phyloP scores from a whole-genome alignment of 2,329 filamentous ascomycete genomes.

The Penicillium sclerotiorum region DNA sequence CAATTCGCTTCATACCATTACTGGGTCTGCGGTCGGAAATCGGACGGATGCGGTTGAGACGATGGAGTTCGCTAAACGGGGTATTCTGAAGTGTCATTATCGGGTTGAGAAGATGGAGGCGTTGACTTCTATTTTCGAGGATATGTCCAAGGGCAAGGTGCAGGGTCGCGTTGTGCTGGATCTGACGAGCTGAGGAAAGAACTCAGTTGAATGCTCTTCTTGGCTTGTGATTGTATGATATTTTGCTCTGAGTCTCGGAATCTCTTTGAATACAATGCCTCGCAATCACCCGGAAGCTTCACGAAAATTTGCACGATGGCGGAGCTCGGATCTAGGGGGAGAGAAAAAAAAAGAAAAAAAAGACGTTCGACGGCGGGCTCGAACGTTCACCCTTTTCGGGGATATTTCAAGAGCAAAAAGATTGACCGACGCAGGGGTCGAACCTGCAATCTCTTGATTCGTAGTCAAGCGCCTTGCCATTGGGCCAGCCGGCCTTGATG shows the following conservation, averaged over 20 bases:
- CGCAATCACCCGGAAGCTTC: too few species aligned
- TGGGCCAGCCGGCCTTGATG: conserved; percentile 43
- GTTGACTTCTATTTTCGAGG: conserved; percentile 48
- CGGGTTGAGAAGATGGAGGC: conserved; percentile 51
- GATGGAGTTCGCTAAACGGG: conserved; percentile 50
- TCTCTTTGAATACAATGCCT: too few species aligned
- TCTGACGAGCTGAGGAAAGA: conserved; percentile 25
- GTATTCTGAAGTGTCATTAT: conserved; percentile 49
- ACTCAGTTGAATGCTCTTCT: not conserved
- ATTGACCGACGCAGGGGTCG: conserved; percentile 45
- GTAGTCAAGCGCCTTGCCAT: conserved; percentile 57
- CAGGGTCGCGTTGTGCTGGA: conserved; percentile 52
- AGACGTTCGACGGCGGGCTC: not conserved
- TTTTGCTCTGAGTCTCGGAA: too few species aligned
- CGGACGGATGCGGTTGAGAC: conserved; percentile 53
- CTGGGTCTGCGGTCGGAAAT: conserved; percentile 54
- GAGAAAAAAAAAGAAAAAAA: not conserved
- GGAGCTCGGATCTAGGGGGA: too few species aligned
- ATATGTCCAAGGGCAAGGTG: conserved; percentile 47
- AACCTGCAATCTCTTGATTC: conserved; percentile 57
- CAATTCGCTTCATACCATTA: conserved; percentile 46
- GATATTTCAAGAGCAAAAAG: not conserved
- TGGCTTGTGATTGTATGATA: not conserved
- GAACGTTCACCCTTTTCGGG: not conserved
- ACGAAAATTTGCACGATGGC: too few species aligned